These are phyloP conservation scores for Pyricularia sp. DNA, from an alignment of 2,329 filamentous ascomycete species.

Conservation along the genomic window DNA sequence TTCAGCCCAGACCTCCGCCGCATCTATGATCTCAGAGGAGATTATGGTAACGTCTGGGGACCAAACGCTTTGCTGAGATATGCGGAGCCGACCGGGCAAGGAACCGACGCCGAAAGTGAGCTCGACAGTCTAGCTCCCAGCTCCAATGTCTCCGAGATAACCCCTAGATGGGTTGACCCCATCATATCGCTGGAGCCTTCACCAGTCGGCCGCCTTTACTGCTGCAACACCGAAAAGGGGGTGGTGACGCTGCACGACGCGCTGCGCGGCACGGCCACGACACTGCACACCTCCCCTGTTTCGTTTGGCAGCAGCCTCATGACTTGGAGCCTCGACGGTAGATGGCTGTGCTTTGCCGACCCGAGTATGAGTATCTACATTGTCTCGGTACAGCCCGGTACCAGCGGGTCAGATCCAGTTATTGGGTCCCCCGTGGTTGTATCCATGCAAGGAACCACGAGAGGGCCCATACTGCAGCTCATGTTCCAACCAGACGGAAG, in stretches of 20 bases:
- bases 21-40: not conserved
- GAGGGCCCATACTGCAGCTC: not conserved
- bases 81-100: slow-evolving; percentile 6
- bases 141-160: not conserved
- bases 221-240: not conserved
- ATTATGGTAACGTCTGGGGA: not conserved
- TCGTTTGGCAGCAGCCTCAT: not conserved
- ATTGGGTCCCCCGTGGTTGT: not conserved
- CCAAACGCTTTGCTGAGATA: not conserved
- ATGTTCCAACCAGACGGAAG: not conserved
- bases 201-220: not conserved
- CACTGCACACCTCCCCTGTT: not conserved
- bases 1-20: not conserved
- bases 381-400: not conserved
- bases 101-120: not conserved
- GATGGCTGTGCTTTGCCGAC: not conserved
- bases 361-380: not conserved
- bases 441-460: not conserved
- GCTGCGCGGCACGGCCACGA: not conserved
- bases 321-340: not conserved
- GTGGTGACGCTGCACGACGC: not conserved
- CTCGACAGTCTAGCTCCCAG: not conserved
- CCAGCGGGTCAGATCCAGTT: not conserved
- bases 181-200: not conserved
- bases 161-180: not conserved